phyloP scores from a whole-genome alignment of 768 basidiomycete species.

The Pleurotus sapidus region DNA sequence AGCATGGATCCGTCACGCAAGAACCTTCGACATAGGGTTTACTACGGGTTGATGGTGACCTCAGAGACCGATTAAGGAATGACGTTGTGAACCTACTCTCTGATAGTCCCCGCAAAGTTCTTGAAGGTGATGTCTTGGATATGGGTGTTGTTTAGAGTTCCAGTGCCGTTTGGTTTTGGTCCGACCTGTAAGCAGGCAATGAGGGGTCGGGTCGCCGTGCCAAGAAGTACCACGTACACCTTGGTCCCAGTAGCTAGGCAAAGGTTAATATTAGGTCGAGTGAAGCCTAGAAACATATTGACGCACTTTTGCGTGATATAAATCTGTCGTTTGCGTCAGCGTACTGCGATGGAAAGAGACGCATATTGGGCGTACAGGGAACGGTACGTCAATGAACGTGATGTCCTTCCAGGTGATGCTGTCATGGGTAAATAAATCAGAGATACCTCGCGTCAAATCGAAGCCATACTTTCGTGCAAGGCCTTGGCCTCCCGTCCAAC shows the following conservation, averaged over 20 bases:
- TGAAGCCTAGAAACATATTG: background rate
- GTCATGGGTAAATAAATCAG: background rate
- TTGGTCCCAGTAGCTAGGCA: slow-evolving; percentile 62
- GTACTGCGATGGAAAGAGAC: background rate
- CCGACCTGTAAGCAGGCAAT: slow-evolving; percentile 26
- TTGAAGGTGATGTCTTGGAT: slow-evolving; percentile 55
- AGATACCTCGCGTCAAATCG: background rate
- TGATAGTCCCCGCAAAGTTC: slow-evolving; percentile 48
- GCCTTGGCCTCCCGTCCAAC: slow-evolving; percentile 64
- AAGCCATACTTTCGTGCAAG: slow-evolving; percentile 47
- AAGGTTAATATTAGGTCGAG: background rate
- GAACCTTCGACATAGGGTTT: slow-evolving; percentile 54
- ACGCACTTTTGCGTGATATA: slow-evolving; percentile 61
- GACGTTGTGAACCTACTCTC: slow-evolving; percentile 32
- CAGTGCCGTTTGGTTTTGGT: slow-evolving; percentile 39
- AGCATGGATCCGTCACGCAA: slow-evolving; percentile 59
- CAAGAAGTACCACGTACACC: slow-evolving; percentile 26
- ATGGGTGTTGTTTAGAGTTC: slow-evolving; percentile 46
- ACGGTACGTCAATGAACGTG: slow-evolving; percentile 44
- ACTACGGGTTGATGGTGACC: slow-evolving; percentile 13
- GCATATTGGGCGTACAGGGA: slow-evolving; percentile 39
- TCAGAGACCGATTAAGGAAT: background rate
- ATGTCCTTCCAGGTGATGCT: slow-evolving; percentile 64
- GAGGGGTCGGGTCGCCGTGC: background rate
- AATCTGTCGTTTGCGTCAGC: slow-evolving; percentile 33